These are phyloP conservation scores for Teratosphaeria epicoccoides DNA, from an alignment of 2,329 filamentous ascomycete species.

Conservation along the genomic window DNA sequence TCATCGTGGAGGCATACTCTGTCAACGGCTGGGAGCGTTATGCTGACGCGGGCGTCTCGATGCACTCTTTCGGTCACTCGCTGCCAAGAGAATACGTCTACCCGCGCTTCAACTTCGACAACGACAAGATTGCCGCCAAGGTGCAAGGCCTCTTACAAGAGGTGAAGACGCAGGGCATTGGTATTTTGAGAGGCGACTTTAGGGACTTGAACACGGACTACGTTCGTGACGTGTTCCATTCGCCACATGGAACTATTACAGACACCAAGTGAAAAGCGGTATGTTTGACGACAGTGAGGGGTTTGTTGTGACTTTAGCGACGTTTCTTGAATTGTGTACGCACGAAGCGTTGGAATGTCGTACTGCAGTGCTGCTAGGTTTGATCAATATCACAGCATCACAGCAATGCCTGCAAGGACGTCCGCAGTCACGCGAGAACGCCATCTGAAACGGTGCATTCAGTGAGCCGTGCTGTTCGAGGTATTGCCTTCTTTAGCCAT, in stretches of 20 bases:
- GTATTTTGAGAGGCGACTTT: slow-evolving; percentile 21
- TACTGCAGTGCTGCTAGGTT: too few relatives aligned
- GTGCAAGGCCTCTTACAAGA: slow-evolving; percentile 28
- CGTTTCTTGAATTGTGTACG: neutral
- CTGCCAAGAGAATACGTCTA: slow-evolving; percentile 46
- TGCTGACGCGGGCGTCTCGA: slow-evolving; percentile 45
- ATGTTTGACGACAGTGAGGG: neutral
- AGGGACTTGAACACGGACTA: slow-evolving; percentile 23
- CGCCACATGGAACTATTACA: neutral
- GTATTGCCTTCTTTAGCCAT: too few relatives aligned
- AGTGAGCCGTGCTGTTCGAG: too few relatives aligned
- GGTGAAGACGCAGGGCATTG: slow-evolving; percentile 27
- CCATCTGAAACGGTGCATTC: too few relatives aligned
- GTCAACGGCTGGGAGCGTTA: slow-evolving; percentile 51
- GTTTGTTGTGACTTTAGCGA: neutral
- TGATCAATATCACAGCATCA: too few relatives aligned
- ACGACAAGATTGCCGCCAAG: slow-evolving; percentile 33
- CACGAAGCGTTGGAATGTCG: too few relatives aligned
- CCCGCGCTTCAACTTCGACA: slow-evolving; percentile 46
- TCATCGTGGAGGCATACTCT: slow-evolving; percentile 52
- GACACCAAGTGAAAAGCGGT: neutral
- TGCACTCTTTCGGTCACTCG: slow-evolving; percentile 47
- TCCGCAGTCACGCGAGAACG: too few relatives aligned
- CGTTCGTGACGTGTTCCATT: slow-evolving; percentile 15
- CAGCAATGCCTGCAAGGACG: too few relatives aligned